Base-by-base conservation (phyloP, 2,329 filamentous ascomycete genomes). In the Aureobasidium lini region DNA sequence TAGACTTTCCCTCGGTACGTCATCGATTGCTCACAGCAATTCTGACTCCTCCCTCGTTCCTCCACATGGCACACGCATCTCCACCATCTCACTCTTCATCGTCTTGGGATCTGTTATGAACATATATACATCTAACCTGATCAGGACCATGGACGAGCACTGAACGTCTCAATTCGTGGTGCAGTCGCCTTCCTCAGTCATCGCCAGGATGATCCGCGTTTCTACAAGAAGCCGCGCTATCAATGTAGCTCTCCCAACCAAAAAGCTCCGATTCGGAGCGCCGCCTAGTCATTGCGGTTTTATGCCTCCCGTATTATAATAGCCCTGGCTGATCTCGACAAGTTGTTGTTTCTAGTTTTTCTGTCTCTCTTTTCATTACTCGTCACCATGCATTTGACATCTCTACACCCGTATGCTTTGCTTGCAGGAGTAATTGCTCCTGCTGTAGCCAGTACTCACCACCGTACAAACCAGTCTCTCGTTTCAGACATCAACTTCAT, bases 401-500 rank as follows among this genome's bases (percentile, higher is more conserved):
- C n/a, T 23, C 16, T 23, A 5, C 31, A 31, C 36, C 16, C 39
- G 1, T 42, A 11, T 39, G 7, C 36, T 28, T 29, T 56, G 16
- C 28, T 56, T 15, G 29, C 16, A 34, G 37, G 29, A 15, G 40
- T 28, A 11, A 13, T 36, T 9, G 36, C 40, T 44, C 39, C 39
- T 15, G 31, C 52, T 16, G 7, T 36, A 11, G 36, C 31, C 29
- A 44, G 29, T 36, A 16, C 28, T 16, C 13, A 10, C 13, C 16
- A 9, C 13, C 28, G 15, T 54, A 4, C 23, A 4, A 53, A 53
- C 5, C 10, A 43, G 2, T 23, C 39, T 29, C 29, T 56, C 13
- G 40, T 56, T 23, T 28, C 40, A 5, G 72, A 74, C 58, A 63
- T 72, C 29, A 65, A 62, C 60, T 63, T 63, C 47, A 71, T 76